phyloP scores from a whole-genome alignment of 306 rosid species.

The Macrotyloma uniflorum region DNA sequence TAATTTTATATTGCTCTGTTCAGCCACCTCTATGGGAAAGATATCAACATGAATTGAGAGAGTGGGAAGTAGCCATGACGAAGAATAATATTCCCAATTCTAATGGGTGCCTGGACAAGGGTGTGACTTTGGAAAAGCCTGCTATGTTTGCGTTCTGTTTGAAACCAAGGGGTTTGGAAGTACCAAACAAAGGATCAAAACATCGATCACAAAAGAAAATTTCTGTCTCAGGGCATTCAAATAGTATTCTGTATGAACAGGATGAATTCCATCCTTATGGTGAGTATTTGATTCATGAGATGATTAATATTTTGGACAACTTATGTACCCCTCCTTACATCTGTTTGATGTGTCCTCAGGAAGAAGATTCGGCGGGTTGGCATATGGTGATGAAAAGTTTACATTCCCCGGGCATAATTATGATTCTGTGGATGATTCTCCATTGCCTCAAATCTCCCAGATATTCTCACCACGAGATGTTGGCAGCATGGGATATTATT shows the following conservation, averaged over 20 bases:
- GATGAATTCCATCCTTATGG: conserved; percentile 67
- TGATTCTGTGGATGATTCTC: conserved; percentile 70
- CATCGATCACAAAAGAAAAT: conserved; percentile 71
- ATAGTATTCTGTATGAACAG: conserved; percentile 51
- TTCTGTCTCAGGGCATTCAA: conserved; percentile 59
- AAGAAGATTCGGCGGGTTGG: conserved; percentile 64
- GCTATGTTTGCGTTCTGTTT: conserved; percentile 84
- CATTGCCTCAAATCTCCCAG: conserved; percentile 58
- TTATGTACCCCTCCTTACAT: not conserved
- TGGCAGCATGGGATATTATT: conserved; percentile 40
- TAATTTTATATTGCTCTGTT: conserved; percentile 12
- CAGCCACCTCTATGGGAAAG: conserved; percentile 78
- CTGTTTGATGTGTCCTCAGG: conserved; percentile 51
- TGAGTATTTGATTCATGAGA: conserved; percentile 34
- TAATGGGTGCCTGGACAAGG: conserved; percentile 59
- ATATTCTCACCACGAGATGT: conserved; percentile 60
- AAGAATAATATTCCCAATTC: conserved; percentile 46
- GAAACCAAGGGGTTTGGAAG: conserved; percentile 84
- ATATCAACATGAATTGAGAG: conserved; percentile 67
- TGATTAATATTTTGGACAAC: not conserved
- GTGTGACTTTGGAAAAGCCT: conserved; percentile 65
- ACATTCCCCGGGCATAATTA: conserved; percentile 53
- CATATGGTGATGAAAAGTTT: conserved; percentile 60
- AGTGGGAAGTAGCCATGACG: conserved; percentile 67
- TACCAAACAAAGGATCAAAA: conserved; percentile 69